phyloP scores from a whole-genome alignment of 2,329 filamentous ascomycete species.

The Alternaria sp. region DNA sequence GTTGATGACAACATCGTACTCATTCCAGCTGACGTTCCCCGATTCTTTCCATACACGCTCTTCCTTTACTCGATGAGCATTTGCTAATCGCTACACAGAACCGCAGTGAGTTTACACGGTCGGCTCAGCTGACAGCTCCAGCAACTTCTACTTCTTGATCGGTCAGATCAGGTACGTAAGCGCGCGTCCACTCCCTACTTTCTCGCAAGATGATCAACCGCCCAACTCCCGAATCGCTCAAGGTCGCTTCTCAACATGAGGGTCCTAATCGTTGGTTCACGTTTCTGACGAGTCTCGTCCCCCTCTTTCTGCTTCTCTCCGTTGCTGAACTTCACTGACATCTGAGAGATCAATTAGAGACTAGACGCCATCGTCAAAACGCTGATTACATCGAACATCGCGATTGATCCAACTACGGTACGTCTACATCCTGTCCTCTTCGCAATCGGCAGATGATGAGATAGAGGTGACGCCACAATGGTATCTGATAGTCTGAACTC shows the following conservation, averaged over 20 bases:
- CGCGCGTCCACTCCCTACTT: neutral
- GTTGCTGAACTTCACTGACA: neutral
- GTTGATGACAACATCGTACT: neutral
- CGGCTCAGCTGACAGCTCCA: neutral
- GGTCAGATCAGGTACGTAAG: neutral
- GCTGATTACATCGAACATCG: rapidly evolving
- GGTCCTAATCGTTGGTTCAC: neutral
- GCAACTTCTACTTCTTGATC: neutral
- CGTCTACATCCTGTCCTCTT: neutral
- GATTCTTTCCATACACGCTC: neutral
- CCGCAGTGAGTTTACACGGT: neutral
- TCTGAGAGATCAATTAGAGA: neutral
- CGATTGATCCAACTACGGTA: neutral
- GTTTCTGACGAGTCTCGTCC: neutral
- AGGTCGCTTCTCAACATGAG: neutral
- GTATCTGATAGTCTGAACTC: neutral
- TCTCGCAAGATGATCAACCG: neutral
- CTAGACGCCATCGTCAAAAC: neutral
- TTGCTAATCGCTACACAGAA: neutral
- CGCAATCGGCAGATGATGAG: neutral
- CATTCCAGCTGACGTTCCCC: neutral
- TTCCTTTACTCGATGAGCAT: neutral
- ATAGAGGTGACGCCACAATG: neutral
- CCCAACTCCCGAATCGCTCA: neutral
- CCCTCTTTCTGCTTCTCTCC: neutral